Evolutionary conservation across 495 filamentous ascomycete genomes (phyloP).

Genomic region (Xylaria acuta): DNA sequence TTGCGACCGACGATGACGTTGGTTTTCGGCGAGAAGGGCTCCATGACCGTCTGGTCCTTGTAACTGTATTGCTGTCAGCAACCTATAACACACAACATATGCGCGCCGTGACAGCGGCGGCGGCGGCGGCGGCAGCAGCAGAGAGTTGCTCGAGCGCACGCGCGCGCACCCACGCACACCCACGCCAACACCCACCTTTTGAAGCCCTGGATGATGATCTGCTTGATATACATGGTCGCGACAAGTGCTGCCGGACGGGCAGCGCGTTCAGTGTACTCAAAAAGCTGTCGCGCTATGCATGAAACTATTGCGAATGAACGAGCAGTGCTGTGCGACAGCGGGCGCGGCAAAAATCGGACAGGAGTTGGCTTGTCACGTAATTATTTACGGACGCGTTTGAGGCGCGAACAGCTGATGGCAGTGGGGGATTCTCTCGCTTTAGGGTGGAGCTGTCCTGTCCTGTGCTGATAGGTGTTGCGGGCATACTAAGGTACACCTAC

Average conservation of each 20-base stretch:
- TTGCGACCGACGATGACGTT: conserved; percentile 99
- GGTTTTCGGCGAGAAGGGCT: conserved; percentile 96
- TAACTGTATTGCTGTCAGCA: conserved; percentile 67
- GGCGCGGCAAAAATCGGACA: conserved; percentile 9
- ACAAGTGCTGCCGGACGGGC: conserved; percentile 42
- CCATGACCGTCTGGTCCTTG: conserved; percentile 98
- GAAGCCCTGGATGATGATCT: conserved; percentile 99
- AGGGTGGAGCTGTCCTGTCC: conserved; percentile 25
- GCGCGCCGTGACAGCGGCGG: background rate
- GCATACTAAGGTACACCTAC: too few species aligned
- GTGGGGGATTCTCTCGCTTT: conserved; percentile 17
- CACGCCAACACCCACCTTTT: conserved; percentile 76
- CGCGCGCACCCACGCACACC: conserved; percentile 33
- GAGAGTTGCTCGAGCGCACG: background rate
- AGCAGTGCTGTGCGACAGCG: conserved; percentile 15
- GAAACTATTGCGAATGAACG: background rate
- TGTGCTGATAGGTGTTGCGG: too few species aligned
- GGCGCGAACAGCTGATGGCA: conserved; percentile 19
- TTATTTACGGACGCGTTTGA: conserved; percentile 31
- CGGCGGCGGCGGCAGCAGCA: too few species aligned
- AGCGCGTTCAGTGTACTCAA: conserved; percentile 37
- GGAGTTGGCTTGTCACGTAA: conserved; percentile 27
- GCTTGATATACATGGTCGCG: conserved; percentile 93
- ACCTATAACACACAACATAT: background rate
- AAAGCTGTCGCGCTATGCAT: conserved; percentile 33